Percentiles rank a stretch among this genome's conserved stretches.
Evolutionary conservation across 2,329 filamentous ascomycete species (phyloP).

Genomic region (Escovopsis sp.): DNA sequence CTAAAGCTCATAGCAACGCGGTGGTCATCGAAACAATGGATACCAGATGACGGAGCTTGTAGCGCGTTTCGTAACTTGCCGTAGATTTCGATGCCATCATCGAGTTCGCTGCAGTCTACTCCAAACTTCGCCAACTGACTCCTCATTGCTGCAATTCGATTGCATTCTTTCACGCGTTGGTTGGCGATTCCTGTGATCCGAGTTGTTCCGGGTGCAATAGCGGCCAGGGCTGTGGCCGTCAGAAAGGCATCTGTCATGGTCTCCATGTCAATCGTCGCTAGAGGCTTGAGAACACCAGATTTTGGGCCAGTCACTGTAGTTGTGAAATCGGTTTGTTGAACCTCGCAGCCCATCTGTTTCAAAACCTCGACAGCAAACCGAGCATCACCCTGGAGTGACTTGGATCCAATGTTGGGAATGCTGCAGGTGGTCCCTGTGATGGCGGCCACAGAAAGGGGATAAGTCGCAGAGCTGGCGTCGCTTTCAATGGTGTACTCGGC

Average conservation of each 20-base stretch:
- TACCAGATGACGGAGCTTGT: constrained; percentile 43
- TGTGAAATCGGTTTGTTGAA: constrained; percentile 69
- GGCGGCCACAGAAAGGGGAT: constrained; percentile 83
- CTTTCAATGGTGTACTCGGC: constrained; percentile 83
- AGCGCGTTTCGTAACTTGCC: constrained; percentile 36
- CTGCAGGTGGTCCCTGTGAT: constrained; percentile 94
- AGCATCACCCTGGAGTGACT: constrained; percentile 86
- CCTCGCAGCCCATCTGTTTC: constrained; percentile 81
- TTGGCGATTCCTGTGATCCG: constrained; percentile 91
- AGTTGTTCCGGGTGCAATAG: constrained; percentile 71
- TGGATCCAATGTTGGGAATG: constrained; percentile 87
- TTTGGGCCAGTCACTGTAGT: constrained; percentile 89
- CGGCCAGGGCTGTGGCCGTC: constrained; percentile 83
- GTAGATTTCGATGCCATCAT: constrained; percentile 76
- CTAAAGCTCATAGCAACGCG: constrained; percentile 98
- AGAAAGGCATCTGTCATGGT: constrained; percentile 98
- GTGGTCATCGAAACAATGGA: constrained; percentile 95
- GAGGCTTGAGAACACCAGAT: constrained; percentile 54
- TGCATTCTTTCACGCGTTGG: constrained; percentile 95
- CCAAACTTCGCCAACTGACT: constrained; percentile 90
- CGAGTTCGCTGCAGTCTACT: constrained; percentile 70
- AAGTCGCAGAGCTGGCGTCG: constrained; percentile 94
- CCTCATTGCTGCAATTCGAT: constrained; percentile 90
- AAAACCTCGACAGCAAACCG: constrained; percentile 86
- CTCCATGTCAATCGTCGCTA: constrained; percentile 89